These are phyloP conservation scores for Cytauxzoon felis DNA, from an alignment of 169 alveolate species.

Conservation along the genomic window DNA sequence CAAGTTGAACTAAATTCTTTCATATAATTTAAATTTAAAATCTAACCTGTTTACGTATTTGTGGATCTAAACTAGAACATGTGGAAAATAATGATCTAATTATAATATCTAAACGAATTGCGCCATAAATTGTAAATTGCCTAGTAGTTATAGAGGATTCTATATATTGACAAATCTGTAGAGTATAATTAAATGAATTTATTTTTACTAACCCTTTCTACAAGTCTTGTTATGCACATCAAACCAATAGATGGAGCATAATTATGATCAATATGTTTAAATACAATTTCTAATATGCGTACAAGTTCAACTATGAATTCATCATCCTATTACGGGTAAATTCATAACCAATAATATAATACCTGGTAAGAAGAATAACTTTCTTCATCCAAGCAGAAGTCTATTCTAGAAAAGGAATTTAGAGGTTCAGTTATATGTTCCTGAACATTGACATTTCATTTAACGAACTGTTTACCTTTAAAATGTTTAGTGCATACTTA, in stretches of 20 bases:
- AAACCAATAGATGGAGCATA: constrained; percentile 19
- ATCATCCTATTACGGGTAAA: constrained; percentile 19
- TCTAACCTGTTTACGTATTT: constrained; percentile 14
- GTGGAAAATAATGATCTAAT: constrained; percentile 43
- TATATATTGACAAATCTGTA: constrained; percentile 39
- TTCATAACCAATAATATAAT: neutral
- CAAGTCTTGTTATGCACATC: constrained; percentile 30
- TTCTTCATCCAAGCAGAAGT: constrained; percentile 43
- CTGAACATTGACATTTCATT: neutral
- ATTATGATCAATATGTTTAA: constrained; percentile 25
- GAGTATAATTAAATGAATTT: neutral
- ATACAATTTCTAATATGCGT: constrained; percentile 5
- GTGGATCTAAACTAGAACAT: constrained; percentile 45
- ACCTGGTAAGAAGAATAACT: constrained; percentile 26
- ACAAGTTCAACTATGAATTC: constrained; percentile 28
- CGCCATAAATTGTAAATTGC: constrained; percentile 59
- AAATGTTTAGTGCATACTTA: constrained; percentile 26
- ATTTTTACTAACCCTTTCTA: constrained; percentile 16
- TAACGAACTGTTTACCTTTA: constrained; percentile 38
- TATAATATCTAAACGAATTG: constrained; percentile 41
- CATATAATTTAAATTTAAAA: neutral
- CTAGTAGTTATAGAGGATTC: constrained; percentile 22
- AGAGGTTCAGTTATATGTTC: constrained; percentile 36
- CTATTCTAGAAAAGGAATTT: constrained; percentile 12
- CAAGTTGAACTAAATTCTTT: constrained; percentile 4